These are phyloP conservation scores for Colletotrichum cordylinicola DNA, from an alignment of 2,329 filamentous ascomycete species.

Conservation along the genomic window DNA sequence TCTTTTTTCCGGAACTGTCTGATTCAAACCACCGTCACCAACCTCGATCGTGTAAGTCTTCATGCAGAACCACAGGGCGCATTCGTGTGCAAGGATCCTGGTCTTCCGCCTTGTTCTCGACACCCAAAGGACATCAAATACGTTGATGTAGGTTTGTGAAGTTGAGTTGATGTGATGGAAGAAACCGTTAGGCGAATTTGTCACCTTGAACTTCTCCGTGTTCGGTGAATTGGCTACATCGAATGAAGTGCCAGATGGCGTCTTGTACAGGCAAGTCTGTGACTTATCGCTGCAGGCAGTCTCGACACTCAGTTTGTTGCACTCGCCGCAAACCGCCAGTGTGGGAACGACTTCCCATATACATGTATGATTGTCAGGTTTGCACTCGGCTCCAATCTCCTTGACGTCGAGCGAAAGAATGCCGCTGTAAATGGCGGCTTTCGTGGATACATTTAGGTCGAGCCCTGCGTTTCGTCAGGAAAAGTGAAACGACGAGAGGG, in stretches of 20 bases:
- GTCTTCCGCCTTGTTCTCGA: conserved; percentile 26
- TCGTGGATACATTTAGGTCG: conserved; percentile 36
- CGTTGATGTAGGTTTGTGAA: conserved; percentile 35
- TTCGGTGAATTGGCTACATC: conserved; percentile 21
- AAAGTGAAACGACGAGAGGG: background rate
- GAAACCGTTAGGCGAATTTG: conserved; percentile 20
- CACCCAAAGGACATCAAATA: conserved; percentile 39
- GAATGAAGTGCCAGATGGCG: conserved; percentile 33
- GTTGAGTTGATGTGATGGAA: conserved; percentile 18
- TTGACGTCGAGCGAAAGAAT: conserved; percentile 35
- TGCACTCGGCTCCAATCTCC: conserved; percentile 31
- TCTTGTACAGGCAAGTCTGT: conserved; percentile 33
- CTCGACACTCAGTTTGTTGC: conserved; percentile 22
- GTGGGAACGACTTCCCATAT: conserved; percentile 41
- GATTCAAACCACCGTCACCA: conserved; percentile 31
- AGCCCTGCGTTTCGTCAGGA: conserved; percentile 20
- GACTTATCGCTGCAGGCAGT: conserved; percentile 25
- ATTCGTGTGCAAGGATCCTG: conserved; percentile 31
- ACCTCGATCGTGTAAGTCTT: conserved; percentile 34
- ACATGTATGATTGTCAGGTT: conserved; percentile 34
- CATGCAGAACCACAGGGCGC: conserved; percentile 43
- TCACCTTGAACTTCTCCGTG: conserved; percentile 34
- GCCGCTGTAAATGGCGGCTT: conserved; percentile 42
- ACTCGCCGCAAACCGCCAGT: conserved; percentile 40
- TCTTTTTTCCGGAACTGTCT: too few species aligned